These are phyloP conservation scores for Pseudocercospora fijiensis DNA, from an alignment of 2,329 filamentous ascomycete genomes.

Conservation along the genomic window DNA sequence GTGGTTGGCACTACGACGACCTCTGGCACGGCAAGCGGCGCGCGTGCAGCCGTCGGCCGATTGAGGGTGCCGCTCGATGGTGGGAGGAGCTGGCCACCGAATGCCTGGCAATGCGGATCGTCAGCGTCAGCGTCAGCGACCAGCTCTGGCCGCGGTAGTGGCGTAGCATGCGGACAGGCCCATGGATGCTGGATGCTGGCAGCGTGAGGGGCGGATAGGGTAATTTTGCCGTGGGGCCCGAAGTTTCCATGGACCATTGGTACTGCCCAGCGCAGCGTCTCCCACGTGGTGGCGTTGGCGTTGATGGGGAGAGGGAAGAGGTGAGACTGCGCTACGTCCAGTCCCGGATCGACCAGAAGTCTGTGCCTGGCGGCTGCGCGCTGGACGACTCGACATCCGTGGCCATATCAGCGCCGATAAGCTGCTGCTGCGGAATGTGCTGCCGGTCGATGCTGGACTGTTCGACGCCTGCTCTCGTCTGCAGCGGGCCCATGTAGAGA, in stretches of 20 bases:
- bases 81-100: constrained; percentile 8
- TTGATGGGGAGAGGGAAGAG: constrained; percentile 8
- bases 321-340: constrained; percentile 15
- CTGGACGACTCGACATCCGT: constrained; percentile 19
- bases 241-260: constrained; percentile 9
- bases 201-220: constrained; percentile 10
- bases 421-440: constrained; percentile 4
- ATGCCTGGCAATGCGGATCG: constrained; percentile 19
- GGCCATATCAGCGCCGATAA: constrained; percentile 16
- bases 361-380: constrained; percentile 17
- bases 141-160: constrained; percentile 14
- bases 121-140: constrained; percentile 16
- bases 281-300: constrained; percentile 24
- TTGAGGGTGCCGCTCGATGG: constrained; percentile 11
- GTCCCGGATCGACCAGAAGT: constrained; percentile 22
- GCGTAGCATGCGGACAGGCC: constrained; percentile 15
- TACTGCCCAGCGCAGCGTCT: too few species aligned
- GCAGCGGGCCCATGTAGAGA: constrained; percentile 11
- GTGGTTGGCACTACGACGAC: constrained; percentile 23
- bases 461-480: constrained; percentile 2
- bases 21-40: constrained; percentile 19
- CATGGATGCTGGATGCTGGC: constrained; percentile 16
- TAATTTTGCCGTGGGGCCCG: constrained; percentile 15
- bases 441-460: constrained; percentile 5
- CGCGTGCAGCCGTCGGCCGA: constrained; percentile 7